Evolutionary conservation across 2,329 filamentous ascomycete genomes (phyloP), one percentile per base, ranked within the genome.

Genomic region (Lecanicillium sp.): DNA sequence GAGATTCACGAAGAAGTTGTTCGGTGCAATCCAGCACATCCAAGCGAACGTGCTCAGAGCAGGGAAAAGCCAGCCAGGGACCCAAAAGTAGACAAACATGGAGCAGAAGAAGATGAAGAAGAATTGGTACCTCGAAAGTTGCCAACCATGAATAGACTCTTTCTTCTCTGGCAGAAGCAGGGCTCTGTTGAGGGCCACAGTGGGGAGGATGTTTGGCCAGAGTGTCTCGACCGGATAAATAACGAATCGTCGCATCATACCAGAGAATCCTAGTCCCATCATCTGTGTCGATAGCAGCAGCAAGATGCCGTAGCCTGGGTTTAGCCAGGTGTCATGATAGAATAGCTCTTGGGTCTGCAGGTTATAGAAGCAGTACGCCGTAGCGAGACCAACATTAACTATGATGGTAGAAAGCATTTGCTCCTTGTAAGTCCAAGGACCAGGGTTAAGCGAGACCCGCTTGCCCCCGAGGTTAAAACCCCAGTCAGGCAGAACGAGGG

Each of bases 11-110:
- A 55, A 61, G 22, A 63, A 38, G 35, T 65, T 67, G n/a, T 59
- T 40, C 0, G 65, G 65, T 1, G 63, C 52, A 15, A 68, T 67
- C 65, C 64, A 68, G 0, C 61, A 61, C 53, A 68, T 67, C 64
- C 64, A 69, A 49, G 63, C 64, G 51, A 69, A 68, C 2, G 57
- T 56, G 12, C 54, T 54, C 5, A 68, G 50, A 2, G 61, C 63
- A 1, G 52, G 57, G 47, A 68, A 68, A 2, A 69, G 50, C 33
- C 59, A 65, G 9, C 57, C 57, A 0, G 65, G 65, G 13, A 70
- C 50, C 63, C 63, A 68, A 48, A 64, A 68, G 51, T 63, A 69
- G 16, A 67, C 28, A 35, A 65, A 63, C 56, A 66, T 65, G 22
- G 45, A 48, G 27, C 49, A 15, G 9, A 57, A 57, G 9, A 50